A percentile compares a stretch with the other conserved stretches of the same genome.
These are phyloP conservation scores for Pichia sp. DNA, from an alignment of 1,139 yeast genomes.

Conservation along the genomic window DNA sequence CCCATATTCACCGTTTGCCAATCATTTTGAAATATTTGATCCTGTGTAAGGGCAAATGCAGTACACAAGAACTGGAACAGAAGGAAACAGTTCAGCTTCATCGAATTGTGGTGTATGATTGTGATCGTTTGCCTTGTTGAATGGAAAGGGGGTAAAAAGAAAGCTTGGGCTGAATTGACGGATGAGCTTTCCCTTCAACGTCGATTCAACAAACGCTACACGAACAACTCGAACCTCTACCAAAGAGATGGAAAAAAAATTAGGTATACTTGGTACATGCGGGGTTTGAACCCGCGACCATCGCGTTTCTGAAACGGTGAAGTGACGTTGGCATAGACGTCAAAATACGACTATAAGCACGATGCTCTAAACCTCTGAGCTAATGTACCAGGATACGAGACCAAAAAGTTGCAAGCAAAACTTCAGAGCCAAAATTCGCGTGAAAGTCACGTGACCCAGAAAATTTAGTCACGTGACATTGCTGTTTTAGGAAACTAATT, in stretches of 20 bases:
- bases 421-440: too few relatives aligned
- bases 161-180: too few relatives aligned
- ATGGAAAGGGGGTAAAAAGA: too few relatives aligned
- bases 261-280: slow-evolving; percentile 31
- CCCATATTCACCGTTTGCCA: slow-evolving; percentile 38
- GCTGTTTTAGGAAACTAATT: too few relatives aligned
- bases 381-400: slow-evolving; percentile 29
- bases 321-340: slow-evolving; percentile 35
- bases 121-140: too few relatives aligned
- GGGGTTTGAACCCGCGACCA: slow-evolving; percentile 40
- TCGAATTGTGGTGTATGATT: not conserved
- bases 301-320: slow-evolving; percentile 36
- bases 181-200: too few relatives aligned
- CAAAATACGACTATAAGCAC: slow-evolving; percentile 36
- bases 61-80: not conserved
- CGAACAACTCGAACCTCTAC: too few relatives aligned
- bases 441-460: too few relatives aligned
- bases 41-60: slow-evolving; percentile 20
- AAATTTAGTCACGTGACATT: too few relatives aligned
- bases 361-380: slow-evolving; percentile 39
- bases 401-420: not conserved
- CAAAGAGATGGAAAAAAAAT: too few relatives aligned
- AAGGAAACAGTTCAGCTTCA: not conserved
- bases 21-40: slow-evolving; percentile 36
- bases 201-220: too few relatives aligned